These are phyloP conservation scores for Yamadazyma taylorii DNA, from an alignment of 1,139 yeast species.

Conservation along the genomic window DNA sequence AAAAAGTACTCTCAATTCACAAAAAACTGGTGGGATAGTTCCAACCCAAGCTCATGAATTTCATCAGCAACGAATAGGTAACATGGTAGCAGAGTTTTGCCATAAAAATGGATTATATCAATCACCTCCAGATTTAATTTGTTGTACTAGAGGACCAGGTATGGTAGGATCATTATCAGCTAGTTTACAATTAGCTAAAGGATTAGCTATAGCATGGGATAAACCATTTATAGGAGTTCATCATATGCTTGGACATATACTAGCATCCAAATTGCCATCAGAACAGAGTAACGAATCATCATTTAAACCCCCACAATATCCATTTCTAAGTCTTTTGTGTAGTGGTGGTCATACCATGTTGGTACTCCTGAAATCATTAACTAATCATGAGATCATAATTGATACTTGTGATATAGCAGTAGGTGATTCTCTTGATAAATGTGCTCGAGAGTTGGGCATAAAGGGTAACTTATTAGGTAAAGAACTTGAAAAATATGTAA, in stretches of 20 bases:
- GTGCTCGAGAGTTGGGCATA: conserved; percentile 83
- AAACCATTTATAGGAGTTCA: conserved; percentile 87
- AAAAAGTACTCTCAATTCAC: conserved; percentile 68
- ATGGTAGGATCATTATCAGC: conserved; percentile 88
- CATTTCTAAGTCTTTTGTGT: conserved; percentile 76
- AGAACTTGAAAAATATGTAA: conserved; percentile 66
- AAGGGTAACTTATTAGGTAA: conserved; percentile 83
- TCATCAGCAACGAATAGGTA: conserved; percentile 57
- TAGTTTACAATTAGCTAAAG: conserved; percentile 84
- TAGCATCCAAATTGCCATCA: conserved; percentile 65
- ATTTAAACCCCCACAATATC: conserved; percentile 66
- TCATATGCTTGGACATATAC: conserved; percentile 92
- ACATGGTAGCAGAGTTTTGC: conserved; percentile 28
- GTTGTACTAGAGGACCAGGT: conserved; percentile 97
- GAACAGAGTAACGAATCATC: too few species aligned
- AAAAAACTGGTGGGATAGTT: conserved; percentile 75
- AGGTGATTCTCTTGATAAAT: conserved; percentile 92
- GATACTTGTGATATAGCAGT: conserved; percentile 86
- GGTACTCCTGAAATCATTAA: conserved; percentile 60
- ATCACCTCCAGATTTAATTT: conserved; percentile 67
- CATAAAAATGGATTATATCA: conserved; percentile 22
- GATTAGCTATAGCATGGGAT: conserved; percentile 74
- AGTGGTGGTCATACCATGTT: conserved; percentile 97
- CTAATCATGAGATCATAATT: conserved; percentile 69
- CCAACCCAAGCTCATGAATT: conserved; percentile 85